Conservation (phyloP, 306 rosid species). For the Rosa rugosa region DNA sequence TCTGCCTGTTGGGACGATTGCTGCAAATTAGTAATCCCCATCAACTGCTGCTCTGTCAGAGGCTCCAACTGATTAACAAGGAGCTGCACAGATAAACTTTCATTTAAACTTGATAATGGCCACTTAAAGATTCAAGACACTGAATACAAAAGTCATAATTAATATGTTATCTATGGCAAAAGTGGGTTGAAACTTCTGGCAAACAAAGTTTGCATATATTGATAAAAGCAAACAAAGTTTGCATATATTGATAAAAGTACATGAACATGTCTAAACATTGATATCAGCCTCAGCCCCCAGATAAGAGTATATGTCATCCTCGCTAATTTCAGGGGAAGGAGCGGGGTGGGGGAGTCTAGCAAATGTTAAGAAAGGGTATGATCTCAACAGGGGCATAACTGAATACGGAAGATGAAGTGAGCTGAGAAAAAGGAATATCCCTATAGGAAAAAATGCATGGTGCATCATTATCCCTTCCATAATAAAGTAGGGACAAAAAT, state of each 20-base stretch:
- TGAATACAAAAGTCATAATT: background rate
- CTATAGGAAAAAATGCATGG: background rate
- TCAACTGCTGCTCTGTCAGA: constrained; percentile 87
- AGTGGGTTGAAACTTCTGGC: background rate
- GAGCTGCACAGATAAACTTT: constrained; percentile 55
- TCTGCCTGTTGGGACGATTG: constrained; percentile 97
- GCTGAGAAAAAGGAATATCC: background rate
- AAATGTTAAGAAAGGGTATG: background rate
- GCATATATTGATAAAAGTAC: background rate
- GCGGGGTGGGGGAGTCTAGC: background rate
- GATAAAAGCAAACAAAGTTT: background rate
- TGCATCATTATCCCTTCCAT: background rate
- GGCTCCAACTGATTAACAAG: constrained; percentile 91
- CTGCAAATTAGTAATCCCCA: constrained; percentile 81
- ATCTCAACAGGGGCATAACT: background rate
- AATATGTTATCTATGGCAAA: background rate
- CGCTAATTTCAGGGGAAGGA: background rate
- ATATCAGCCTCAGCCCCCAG: background rate
- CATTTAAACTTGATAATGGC: constrained; percentile 15
- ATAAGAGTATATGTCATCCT: background rate
- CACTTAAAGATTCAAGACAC: background rate
- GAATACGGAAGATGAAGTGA: background rate
- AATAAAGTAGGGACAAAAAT: background rate
- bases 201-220: background rate
- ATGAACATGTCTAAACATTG: background rate